These are phyloP conservation scores for Diaporthe citrichinensis DNA, from an alignment of 2,329 filamentous ascomycete genomes.

Conservation along the genomic window DNA sequence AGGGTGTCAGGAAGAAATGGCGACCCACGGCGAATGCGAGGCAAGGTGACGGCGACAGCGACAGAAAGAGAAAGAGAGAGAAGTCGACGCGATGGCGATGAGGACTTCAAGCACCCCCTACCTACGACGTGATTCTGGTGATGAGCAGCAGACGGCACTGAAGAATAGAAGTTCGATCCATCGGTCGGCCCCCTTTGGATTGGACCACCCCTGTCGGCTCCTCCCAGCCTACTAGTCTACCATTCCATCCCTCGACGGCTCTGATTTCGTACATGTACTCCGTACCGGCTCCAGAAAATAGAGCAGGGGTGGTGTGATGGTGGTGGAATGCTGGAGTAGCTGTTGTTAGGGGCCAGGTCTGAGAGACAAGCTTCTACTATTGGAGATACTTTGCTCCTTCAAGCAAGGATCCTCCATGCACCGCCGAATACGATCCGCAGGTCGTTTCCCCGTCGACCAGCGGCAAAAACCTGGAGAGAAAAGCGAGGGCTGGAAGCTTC, in stretches of 20 bases:
- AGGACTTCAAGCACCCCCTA: not conserved
- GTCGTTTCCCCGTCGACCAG: slow-evolving; percentile 34
- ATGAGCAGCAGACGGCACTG: not conserved
- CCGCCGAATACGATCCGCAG: slow-evolving; percentile 22
- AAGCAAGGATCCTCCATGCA: not conserved
- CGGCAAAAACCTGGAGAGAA: slow-evolving; percentile 25
- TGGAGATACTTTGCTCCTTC: not conserved
- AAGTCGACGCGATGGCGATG: slow-evolving; percentile 15
- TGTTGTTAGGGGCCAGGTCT: not conserved
- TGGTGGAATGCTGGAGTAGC: not conserved
- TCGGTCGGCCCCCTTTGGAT: slow-evolving; percentile 12
- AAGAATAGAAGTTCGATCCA: not conserved
- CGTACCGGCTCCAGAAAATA: not conserved
- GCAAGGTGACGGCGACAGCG: not conserved
- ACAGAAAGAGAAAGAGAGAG: not conserved
- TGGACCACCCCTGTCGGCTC: not conserved
- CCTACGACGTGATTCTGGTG: not conserved
- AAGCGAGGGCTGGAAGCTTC: slow-evolving; percentile 32
- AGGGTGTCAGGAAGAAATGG: not conserved
- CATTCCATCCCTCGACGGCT: not conserved
- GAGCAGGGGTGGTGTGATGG: not conserved
- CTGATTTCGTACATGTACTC: slow-evolving; percentile 11
- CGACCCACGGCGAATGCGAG: not conserved
- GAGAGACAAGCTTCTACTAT: not conserved
- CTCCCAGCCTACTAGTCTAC: not conserved